phyloP scores from a whole-genome alignment of 192 early-diverging fungal genomes.

The Lunasporangiospora selenospora region DNA sequence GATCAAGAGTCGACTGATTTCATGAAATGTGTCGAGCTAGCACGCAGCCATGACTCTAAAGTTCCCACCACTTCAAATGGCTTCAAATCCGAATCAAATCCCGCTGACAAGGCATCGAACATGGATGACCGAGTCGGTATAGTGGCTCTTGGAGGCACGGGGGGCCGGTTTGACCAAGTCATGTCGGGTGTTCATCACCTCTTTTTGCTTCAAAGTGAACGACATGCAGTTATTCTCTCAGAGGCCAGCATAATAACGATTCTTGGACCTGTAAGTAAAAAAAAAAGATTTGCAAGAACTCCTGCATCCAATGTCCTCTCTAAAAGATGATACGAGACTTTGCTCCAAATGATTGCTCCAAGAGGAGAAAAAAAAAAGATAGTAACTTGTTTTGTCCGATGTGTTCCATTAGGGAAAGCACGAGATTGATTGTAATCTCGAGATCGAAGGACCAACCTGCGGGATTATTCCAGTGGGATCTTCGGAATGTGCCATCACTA shows the following conservation, averaged over 20 bases:
- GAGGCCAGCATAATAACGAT: slow-evolving; percentile 80
- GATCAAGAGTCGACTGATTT: slow-evolving; percentile 84
- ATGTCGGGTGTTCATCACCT: slow-evolving; percentile 81
- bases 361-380: neutral
- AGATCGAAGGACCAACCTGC: slow-evolving; percentile 85
- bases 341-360: neutral
- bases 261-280: slow-evolving; percentile 63
- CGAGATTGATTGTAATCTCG: slow-evolving; percentile 64
- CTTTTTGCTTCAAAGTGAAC: slow-evolving; percentile 64
- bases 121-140: slow-evolving; percentile 54
- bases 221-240: slow-evolving; percentile 70
- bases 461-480: slow-evolving; percentile 87
- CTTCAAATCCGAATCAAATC: slow-evolving; percentile 11
- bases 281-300: neutral
- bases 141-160: slow-evolving; percentile 82
- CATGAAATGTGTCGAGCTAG: slow-evolving; percentile 79
- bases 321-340: too few species aligned
- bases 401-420: slow-evolving; percentile 63
- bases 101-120: neutral
- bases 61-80: neutral
- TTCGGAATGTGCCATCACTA: slow-evolving; percentile 65
- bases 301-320: too few species aligned
- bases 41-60: slow-evolving; percentile 4
- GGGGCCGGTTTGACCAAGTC: slow-evolving; percentile 91
- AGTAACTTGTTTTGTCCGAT: neutral